phyloP scores from a whole-genome alignment of 2,329 filamentous ascomycete species.

The Aureobasidium melanogenum region DNA sequence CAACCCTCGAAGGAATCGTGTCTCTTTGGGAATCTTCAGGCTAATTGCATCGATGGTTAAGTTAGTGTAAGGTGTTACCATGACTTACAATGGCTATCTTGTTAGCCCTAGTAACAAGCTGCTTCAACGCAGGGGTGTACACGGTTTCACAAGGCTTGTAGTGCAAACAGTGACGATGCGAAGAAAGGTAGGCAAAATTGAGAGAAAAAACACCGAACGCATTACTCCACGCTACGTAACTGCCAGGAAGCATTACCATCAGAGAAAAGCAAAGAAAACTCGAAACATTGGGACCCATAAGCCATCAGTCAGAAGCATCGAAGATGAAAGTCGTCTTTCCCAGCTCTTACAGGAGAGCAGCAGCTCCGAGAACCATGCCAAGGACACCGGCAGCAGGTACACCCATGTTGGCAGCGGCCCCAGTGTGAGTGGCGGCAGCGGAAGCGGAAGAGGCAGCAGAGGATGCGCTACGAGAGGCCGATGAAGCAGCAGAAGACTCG shows the following conservation, averaged over 20 bases:
- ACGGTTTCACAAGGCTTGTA: no score
- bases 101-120: no score
- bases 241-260: background rate
- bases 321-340: background rate
- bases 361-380: conserved; percentile 12
- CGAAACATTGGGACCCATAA: no score
- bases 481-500: background rate
- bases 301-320: background rate
- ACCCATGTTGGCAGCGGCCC: conserved; percentile 11
- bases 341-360: conserved; percentile 11
- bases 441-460: background rate
- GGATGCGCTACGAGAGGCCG: background rate
- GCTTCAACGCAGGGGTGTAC: no score
- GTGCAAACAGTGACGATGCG: no score
- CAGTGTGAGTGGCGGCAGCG: background rate
- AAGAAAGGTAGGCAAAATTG: background rate
- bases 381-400: conserved; percentile 9
- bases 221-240: background rate
- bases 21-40: no score
- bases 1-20: no score
- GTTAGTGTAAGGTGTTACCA: no score
- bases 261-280: background rate
- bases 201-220: background rate
- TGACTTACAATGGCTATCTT: no score
- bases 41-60: no score